Conservation (phyloP, 768 basidiomycete species). For the Daedaleopsis nitida region DNA sequence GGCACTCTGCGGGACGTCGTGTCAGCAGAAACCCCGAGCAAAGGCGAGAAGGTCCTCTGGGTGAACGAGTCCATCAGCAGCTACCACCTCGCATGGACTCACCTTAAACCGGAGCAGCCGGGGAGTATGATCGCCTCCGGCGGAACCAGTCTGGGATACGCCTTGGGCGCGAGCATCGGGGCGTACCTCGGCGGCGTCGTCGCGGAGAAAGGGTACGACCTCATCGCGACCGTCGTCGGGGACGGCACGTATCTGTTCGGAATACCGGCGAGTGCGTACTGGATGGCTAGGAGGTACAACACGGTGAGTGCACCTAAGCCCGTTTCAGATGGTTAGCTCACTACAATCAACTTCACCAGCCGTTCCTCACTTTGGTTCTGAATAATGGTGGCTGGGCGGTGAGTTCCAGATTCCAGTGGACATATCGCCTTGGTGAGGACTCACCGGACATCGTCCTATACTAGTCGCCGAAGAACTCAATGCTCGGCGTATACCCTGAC, state of each 20-base stretch:
- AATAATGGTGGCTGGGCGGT: slow-evolving; percentile 76
- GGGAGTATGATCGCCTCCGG: slow-evolving; percentile 59
- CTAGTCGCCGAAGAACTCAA: slow-evolving; percentile 61
- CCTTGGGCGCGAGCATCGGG: slow-evolving; percentile 65
- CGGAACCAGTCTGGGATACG: slow-evolving; percentile 70
- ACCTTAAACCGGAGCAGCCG: slow-evolving; percentile 53
- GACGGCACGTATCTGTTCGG: slow-evolving; percentile 73
- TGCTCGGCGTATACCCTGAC: slow-evolving; percentile 64
- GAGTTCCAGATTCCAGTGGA: slow-evolving; percentile 22
- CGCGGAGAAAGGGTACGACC: slow-evolving; percentile 42
- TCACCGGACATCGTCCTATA: neutral
- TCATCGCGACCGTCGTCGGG: slow-evolving; percentile 62
- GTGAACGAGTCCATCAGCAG: slow-evolving; percentile 70
- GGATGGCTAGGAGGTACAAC: slow-evolving; percentile 69
- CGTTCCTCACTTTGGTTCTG: slow-evolving; percentile 68
- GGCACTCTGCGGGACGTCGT: slow-evolving; percentile 48
- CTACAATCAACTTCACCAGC: slow-evolving; percentile 38
- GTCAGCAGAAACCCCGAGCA: slow-evolving; percentile 37
- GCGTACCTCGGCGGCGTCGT: slow-evolving; percentile 46
- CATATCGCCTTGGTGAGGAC: neutral
- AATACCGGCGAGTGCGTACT: slow-evolving; percentile 66
- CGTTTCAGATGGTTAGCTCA: neutral
- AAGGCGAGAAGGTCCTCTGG: slow-evolving; percentile 43
- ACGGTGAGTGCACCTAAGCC: slow-evolving; percentile 45
- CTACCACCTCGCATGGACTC: slow-evolving; percentile 54